Percentiles rank a stretch among this genome's conserved stretches.
Conservation (phyloP, 192 early-diverging fungal genomes). For the Backusella mclennaniae region DNA sequence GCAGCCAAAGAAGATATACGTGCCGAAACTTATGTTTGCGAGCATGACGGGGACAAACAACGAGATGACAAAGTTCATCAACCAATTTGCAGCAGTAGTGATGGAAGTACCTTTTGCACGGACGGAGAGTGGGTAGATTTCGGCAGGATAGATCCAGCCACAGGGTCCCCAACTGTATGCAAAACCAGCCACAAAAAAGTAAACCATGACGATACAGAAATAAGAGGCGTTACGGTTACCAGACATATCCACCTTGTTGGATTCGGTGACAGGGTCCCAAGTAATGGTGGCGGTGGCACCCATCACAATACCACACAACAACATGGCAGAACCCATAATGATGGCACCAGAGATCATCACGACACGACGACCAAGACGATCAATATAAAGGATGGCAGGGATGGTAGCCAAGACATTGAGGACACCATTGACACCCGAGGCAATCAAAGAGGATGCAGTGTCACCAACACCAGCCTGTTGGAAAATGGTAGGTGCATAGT, state of each 20-base stretch:
- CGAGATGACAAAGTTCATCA: constrained; percentile 76
- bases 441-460: constrained; percentile 32
- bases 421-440: constrained; percentile 46
- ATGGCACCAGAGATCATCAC: constrained; percentile 72
- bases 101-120: constrained; percentile 84
- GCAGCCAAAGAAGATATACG: constrained; percentile 72
- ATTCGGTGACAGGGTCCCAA: constrained; percentile 7
- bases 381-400: constrained; percentile 80
- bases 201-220: constrained; percentile 52
- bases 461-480: constrained; percentile 32
- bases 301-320: constrained; percentile 31
- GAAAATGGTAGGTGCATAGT: constrained; percentile 53
- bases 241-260: constrained; percentile 25
- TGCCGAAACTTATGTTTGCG: constrained; percentile 54
- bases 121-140: constrained; percentile 87
- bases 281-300: constrained; percentile 42
- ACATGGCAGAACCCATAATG: constrained; percentile 53
- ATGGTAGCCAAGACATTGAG: constrained; percentile 84
- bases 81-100: constrained; percentile 87
- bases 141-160: constrained; percentile 87
- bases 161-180: constrained; percentile 90
- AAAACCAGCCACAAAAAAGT: constrained; percentile 62
- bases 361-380: constrained; percentile 75
- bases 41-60: constrained; percentile 71
- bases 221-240: constrained; percentile 22